Evolutionary conservation across 2,329 filamentous ascomycete species (phyloP), one percentile per base, ranked within the genome.

Genomic region (Arachnomyces sp.): DNA sequence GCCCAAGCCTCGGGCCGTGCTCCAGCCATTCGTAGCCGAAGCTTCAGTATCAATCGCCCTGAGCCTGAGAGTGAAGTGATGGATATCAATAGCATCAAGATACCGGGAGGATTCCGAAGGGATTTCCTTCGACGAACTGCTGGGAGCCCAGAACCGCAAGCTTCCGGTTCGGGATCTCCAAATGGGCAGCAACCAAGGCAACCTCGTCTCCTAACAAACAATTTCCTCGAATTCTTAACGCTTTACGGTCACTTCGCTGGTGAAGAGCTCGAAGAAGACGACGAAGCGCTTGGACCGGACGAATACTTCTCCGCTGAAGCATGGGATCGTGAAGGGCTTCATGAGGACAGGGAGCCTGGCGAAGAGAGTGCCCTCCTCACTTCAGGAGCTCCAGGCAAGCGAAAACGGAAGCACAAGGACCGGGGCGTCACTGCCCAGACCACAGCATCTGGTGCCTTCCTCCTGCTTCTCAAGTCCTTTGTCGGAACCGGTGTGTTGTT

Each of bases 171-270:
- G 52, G 38, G 49, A 49, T 46, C 54, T 48, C 57, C 61, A 39
- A 57, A 55, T 52, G 58, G 47, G 53, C 45, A 47, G 53, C 38
- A 45, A 31, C 34, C 56, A 39, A 52, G 63, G 35, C 70, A 72
- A 29, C 77, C 78, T 46, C 20, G 20, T 25, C 71, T 94, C 25
- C 80, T 94, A 43, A 95, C 92, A 0, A 88, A 76, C 49, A 98
- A 84, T 63, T 98, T 98, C 59, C 76, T 98, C 44, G 93, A 98
- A 60, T 98, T 98, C 54, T 62, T 98, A 37, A 89, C 86, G 6
- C 75, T 98, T 20, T 98, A 95, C 53, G 92, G 92, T 3, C 92
- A 98, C 65, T 98, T 98, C 59, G 92, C 92, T 2, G 92, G 92
- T 64, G 92, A 98, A 63, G 84, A 94, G 58, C 74, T 98, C 9